Evolutionary conservation across 1,284 basidiomycete species (phyloP).

Genomic region (Athelia psychrophila): DNA sequence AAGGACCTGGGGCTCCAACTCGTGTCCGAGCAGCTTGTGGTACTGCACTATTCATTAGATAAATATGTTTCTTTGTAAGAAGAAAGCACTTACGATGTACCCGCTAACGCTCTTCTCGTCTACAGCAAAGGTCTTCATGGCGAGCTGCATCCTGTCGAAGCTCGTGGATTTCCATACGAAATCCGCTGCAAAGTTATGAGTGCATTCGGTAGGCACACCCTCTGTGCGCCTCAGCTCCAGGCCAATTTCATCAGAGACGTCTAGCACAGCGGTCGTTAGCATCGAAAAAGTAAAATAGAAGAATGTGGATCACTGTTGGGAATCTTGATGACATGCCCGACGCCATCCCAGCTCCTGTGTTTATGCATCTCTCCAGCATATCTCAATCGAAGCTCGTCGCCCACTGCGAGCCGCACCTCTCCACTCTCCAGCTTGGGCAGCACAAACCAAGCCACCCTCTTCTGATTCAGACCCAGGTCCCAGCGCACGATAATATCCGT

Average conservation of each 20-base stretch:
- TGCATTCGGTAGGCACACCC: constrained; percentile 93
- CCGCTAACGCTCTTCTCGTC: constrained; percentile 99
- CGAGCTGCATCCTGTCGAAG: constrained; percentile 98
- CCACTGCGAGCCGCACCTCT: constrained; percentile 94
- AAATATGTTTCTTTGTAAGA: constrained; percentile 7
- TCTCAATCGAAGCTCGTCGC: constrained; percentile 91
- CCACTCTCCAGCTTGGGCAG: constrained; percentile 98
- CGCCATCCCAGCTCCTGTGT: constrained; percentile 94
- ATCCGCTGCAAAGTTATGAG: constrained; percentile 93
- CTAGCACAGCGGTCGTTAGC: constrained; percentile 39
- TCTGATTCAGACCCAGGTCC: constrained; percentile 98
- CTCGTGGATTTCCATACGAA: constrained; percentile 99
- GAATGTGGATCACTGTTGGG: constrained; percentile 81
- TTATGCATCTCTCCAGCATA: constrained; percentile 90
- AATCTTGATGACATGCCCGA: constrained; percentile 98
- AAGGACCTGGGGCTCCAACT: constrained; percentile 88
- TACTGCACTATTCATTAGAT: constrained; percentile 52
- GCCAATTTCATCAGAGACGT: constrained; percentile 97
- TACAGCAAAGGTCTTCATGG: constrained; percentile 99
- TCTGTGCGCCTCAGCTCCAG: constrained; percentile 90
- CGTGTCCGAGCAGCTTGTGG: constrained; percentile 97
- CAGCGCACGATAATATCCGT: constrained; percentile 94
- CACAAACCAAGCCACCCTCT: constrained; percentile 95
- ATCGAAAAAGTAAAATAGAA: background rate
- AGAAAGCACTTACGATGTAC: constrained; percentile 75